Evolutionary conservation across 805 yeast species (phyloP), one percentile per base, ranked within the genome.

Genomic region (Candida tibetensis): DNA sequence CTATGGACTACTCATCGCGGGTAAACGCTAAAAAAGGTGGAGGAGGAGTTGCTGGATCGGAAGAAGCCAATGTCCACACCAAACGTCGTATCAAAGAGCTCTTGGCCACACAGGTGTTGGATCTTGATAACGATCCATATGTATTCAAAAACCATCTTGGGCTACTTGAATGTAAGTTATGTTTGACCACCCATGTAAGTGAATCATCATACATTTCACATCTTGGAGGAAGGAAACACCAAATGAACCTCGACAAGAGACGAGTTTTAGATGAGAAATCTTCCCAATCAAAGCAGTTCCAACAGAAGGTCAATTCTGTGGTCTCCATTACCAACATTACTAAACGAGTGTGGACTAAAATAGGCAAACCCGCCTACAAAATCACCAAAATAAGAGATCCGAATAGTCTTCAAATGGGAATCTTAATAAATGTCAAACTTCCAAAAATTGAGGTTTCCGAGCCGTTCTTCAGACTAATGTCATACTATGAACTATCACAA

Each of bases 1-100:
- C 28, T 4, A 89, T 89, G 97, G 96, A 89, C 58, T 86, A 86
- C 55, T 90, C 87, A 45, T 85, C 85, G 49, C 65, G 96, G 52
- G 95, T 85, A 2, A 96, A 96, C 31, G 83, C 95, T 5, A 89
- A 89, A 62, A 81, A 86, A 57, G 96, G 96, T 7, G 78, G 83
- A 19, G 97, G 96, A 48, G 96, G 95, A 5, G 70, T 89, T 14
- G 96, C 96, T 1, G 85, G 85, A 4, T 65, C 69, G 30, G 76
- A 79, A 15, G 89, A 84, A 46, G 69, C 81, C 5, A 85, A 85
- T 51, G 76, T 79, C 4, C 82, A 82, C 31, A 70, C 90, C 32
- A 69, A 81, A 40, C 79, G 79, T 40, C 72, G 95, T 27, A 74
- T 88, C 6, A 74, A 80, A 29, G 78, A 83, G 47, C 71, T 89